Conservation (phyloP, 352 stramenopile species). For the Pythium biforme region DNA sequence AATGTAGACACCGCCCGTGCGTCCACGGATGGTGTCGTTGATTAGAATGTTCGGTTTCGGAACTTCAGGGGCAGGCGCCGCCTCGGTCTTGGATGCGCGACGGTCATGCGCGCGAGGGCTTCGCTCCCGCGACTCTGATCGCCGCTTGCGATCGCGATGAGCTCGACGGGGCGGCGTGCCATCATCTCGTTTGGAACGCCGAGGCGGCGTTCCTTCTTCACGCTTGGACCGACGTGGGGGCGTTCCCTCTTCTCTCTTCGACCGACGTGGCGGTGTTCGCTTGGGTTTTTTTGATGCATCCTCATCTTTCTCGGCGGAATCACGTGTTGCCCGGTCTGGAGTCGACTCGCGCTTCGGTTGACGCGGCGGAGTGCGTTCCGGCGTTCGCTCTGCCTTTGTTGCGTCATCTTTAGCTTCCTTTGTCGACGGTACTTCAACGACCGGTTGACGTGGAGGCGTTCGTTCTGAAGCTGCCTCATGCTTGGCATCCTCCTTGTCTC, state of each 20-base stretch:
- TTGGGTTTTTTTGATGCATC: neutral
- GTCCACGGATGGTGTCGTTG: conserved; percentile 45
- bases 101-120: conserved; percentile 3
- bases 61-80: neutral
- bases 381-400: neutral
- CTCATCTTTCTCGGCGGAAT: neutral
- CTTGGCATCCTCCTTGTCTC: neutral
- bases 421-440: neutral
- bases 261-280: neutral
- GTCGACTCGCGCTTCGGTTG: conserved; percentile 7
- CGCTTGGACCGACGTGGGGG: conserved; percentile 10
- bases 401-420: neutral
- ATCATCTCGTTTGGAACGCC: neutral
- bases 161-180: conserved; percentile 7
- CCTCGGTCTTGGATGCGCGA: neutral
- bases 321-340: neutral
- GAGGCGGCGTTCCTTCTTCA: conserved; percentile 9
- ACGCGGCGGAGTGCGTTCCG: conserved; percentile 3
- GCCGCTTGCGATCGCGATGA: conserved; percentile 7
- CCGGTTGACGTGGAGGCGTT: conserved; percentile 8
- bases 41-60: conserved; percentile 37
- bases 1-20: conserved; percentile 91
- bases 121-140: conserved; percentile 9
- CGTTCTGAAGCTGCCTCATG: conserved; percentile 3
- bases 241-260: conserved; percentile 5